phyloP scores from a whole-genome alignment of 352 stramenopile species.

The Phytophthora litchii region DNA sequence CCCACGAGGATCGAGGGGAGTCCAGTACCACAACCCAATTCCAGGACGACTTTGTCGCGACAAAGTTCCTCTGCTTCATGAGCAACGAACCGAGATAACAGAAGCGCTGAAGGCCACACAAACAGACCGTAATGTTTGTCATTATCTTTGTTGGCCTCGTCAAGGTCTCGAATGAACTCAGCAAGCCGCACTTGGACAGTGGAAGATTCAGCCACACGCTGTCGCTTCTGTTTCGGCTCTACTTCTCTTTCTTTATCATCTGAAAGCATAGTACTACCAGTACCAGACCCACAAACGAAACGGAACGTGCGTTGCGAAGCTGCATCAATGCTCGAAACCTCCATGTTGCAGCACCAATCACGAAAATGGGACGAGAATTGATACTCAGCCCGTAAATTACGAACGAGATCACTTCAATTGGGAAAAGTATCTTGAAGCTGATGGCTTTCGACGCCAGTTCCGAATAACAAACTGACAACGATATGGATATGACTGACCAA shows the following conservation, averaged over 20 bases:
- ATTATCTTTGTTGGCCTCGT: slow-evolving; percentile 40
- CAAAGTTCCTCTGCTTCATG: slow-evolving; percentile 34
- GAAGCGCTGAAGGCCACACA: slow-evolving; percentile 62
- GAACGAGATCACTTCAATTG: slow-evolving; percentile 21
- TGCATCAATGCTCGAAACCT: slow-evolving; percentile 1
- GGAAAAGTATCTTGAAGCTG: slow-evolving; percentile 31
- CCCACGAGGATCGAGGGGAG: slow-evolving; percentile 67
- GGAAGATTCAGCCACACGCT: slow-evolving; percentile 13
- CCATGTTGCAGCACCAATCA: slow-evolving; percentile 23
- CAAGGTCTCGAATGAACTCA: slow-evolving; percentile 58
- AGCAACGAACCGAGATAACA: slow-evolving; percentile 59
- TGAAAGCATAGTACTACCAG: not conserved
- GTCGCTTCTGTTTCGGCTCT: slow-evolving; percentile 4
- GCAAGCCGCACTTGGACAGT: slow-evolving; percentile 50
- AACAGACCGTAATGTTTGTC: slow-evolving; percentile 72
- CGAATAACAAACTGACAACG: slow-evolving; percentile 5
- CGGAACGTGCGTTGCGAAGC: slow-evolving; percentile 24
- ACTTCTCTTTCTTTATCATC: not conserved
- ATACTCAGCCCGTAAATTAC: slow-evolving; percentile 11
- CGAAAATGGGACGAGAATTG: slow-evolving; percentile 26
- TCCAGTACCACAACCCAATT: slow-evolving; percentile 71
- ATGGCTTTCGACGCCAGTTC: slow-evolving; percentile 21
- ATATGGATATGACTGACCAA: slow-evolving; percentile 14
- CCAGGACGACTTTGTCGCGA: slow-evolving; percentile 51
- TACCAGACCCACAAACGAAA: slow-evolving; percentile 17